Conservation (phyloP, 1,284 basidiomycete genomes). For the Cryptococcus floricola region DNA sequence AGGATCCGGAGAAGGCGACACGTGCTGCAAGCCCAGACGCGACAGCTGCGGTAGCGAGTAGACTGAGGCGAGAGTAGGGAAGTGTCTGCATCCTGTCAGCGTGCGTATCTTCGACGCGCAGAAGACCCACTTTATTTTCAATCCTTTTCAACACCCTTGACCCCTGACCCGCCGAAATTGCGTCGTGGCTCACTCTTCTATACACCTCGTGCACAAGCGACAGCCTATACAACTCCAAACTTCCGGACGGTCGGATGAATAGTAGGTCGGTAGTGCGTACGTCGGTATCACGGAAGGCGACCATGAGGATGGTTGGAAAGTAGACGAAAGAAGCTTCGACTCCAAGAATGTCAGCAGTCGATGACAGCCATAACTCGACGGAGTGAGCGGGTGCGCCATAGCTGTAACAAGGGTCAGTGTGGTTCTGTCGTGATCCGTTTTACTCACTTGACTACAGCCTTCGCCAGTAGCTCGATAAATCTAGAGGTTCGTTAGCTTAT, state of each 20-base stretch:
- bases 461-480: constrained; percentile 34
- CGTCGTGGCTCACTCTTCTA: constrained; percentile 29
- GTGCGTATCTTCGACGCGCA: neutral
- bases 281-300: constrained; percentile 30
- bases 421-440: neutral
- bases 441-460: constrained; percentile 33
- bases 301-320: constrained; percentile 30
- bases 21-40: constrained; percentile 23
- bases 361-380: constrained; percentile 30
- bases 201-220: constrained; percentile 33
- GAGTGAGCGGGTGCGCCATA: constrained; percentile 35
- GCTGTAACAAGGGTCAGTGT: constrained; percentile 13
- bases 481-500: constrained; percentile 3
- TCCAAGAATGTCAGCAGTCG: constrained; percentile 29
- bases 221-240: constrained; percentile 30
- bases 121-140: constrained; percentile 16
- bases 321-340: constrained; percentile 35
- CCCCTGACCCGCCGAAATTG: constrained; percentile 30
- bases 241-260: constrained; percentile 28
- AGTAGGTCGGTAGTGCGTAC: constrained; percentile 31
- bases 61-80: constrained; percentile 23
- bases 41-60: constrained; percentile 23
- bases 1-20: constrained; percentile 31
- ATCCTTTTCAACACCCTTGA: constrained; percentile 26
- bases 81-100: constrained; percentile 13